Evolutionary conservation across 2,329 filamentous ascomycete species (phyloP), one percentile per base, ranked within the genome.

Genomic region (Fusarium goolgardi): DNA sequence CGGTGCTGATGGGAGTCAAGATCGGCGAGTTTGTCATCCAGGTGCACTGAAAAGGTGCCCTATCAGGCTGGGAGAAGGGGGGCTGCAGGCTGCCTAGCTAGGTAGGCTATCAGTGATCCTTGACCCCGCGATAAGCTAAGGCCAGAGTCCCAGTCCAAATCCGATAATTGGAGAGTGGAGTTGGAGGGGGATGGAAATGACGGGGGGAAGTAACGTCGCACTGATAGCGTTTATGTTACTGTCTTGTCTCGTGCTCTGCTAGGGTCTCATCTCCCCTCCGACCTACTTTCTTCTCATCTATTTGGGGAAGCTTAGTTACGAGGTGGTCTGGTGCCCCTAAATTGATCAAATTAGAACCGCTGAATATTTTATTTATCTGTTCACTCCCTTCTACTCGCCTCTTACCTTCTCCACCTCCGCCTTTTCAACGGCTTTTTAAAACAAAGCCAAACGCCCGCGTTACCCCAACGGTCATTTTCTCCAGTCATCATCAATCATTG

Each of bases 341-440:
- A 40, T 50, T 16, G 16, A 50, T 20, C 13, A 50, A 23, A 50
- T 10, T 39, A 21, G n/a, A 39, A 15, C 11, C 21, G 7, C 13
- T 47, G 45, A 16, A 47, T 6, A 34, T 21, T 50, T 50, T 50
- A 50, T 50, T 50, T 50, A 37, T 39, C 15, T 13, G 4, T 50
- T 40, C 47, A 51, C 47, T 51, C 47, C 47, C 46, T 27, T 29
- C 46, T 16, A 15, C 34, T 20, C 23, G 23, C 8, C 29, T 25
- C 34, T 32, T 41, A 27, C 25, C 23, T 37, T 46, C 56, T 50
- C 59, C 50, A 57, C 60, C 44, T 49, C 44, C 51, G 21, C 59
- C 37, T 46, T 59, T 39, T 37, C 44, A 63, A 63, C 59, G 59
- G 43, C 43, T 56, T 63, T 63, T 63, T 63, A 63, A 63, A 64